Percentiles rank a stretch among this genome's conserved stretches.
These are phyloP conservation scores for Phytophthora citrophthora DNA, from an alignment of 352 stramenopile species.

Conservation along the genomic window DNA sequence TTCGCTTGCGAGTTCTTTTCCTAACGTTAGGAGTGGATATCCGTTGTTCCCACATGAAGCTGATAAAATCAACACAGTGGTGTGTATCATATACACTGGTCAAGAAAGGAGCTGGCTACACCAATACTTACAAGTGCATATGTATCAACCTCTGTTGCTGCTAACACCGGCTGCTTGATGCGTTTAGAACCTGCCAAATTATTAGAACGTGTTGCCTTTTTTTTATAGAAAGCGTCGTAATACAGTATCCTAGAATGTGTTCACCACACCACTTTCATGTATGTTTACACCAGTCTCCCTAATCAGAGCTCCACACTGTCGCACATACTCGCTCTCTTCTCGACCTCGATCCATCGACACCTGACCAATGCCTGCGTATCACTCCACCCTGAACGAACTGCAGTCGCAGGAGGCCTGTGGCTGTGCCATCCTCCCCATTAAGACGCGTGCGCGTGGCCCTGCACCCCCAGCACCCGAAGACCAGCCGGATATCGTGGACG, in stretches of 20 bases:
- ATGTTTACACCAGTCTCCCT: conserved; percentile 14
- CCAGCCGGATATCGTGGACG: conserved; percentile 93
- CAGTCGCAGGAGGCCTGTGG: conserved; percentile 80
- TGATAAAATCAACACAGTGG: too few relatives aligned
- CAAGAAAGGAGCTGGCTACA: background rate
- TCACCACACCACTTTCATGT: conserved; percentile 1
- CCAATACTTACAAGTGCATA: background rate
- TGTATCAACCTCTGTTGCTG: background rate
- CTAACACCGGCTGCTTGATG: background rate
- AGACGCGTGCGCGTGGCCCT: conserved; percentile 86
- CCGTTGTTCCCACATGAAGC: too few relatives aligned
- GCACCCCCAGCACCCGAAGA: conserved; percentile 80
- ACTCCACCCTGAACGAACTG: conserved; percentile 88
- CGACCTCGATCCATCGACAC: conserved; percentile 10
- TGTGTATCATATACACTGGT: too few relatives aligned
- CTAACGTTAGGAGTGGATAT: too few relatives aligned
- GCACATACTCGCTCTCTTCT: conserved; percentile 30
- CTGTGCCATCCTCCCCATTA: conserved; percentile 90
- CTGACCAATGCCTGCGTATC: conserved; percentile 89
- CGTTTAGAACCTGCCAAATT: background rate
- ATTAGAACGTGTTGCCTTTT: too few relatives aligned
- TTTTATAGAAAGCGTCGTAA: too few relatives aligned
- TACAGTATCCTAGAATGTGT: too few relatives aligned
- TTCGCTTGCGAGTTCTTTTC: too few relatives aligned
- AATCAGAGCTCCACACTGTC: conserved; percentile 17